Base-by-base conservation (phyloP, 169 alveolate genomes). In the Plasmodium blacklocki region DNA sequence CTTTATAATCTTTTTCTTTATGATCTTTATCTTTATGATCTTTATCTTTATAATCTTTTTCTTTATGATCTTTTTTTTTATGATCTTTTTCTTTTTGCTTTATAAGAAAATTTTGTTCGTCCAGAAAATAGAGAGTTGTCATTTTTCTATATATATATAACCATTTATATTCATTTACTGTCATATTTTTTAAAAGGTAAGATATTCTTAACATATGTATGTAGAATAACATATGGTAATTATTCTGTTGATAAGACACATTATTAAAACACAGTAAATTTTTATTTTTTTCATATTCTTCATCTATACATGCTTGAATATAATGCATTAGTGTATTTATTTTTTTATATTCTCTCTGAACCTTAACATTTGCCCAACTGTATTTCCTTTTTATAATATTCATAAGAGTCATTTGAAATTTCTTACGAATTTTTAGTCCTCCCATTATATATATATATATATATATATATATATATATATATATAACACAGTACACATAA, bases 161-260 rank as follows among this genome's bases (percentile, higher is more conserved):
- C 91, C 91, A 83, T 56, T 83, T 83, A 23, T 68, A n/a, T 50
- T 83, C 74, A 68, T 63, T 39, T 26, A 68, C 52, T 32, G n/a
- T 7, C 71, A 67, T 67, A 68, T 83, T 68, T 83, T 68, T 83
- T 56, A 83, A 54, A 26, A 83, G 45, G 15, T 83, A 83, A 6
- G 91, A 83, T 29, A 68, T 83, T 83, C 23, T 83, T 47, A 83
- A 9, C 26, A 83, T 29, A 26, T 68, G 47, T 39, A 39, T 39
- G 47, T 39, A 39, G 47, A 39, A 39, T 39, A 39, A 39, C 47
- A 39, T 39, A 39, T 39, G 47, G 47, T 39, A 39, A 39, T 39
- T 39, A 39, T 39, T 39, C 2, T 39, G 9, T 5, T 39, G 47
- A 39, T 7, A 39, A 39, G 2, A 5, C 47, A 39, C 2, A 7